phyloP scores from a whole-genome alignment of 805 yeast genomes.

The Peterozyma toletana region DNA sequence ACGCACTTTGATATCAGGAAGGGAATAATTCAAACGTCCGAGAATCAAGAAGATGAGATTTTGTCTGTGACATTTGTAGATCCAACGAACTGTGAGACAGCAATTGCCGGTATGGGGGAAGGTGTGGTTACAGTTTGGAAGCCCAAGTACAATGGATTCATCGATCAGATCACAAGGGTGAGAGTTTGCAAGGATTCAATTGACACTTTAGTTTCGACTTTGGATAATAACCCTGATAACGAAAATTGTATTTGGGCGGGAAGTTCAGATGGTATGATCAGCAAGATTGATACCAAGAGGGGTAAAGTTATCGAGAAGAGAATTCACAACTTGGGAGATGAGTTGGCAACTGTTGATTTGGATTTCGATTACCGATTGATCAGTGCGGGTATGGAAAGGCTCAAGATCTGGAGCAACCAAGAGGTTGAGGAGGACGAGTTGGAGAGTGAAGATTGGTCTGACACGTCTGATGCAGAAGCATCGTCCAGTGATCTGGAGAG shows the following conservation, averaged over 20 bases:
- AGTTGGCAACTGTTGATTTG: conserved; percentile 67
- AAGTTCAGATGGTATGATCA: conserved; percentile 66
- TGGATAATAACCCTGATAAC: conserved; percentile 43
- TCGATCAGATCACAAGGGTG: conserved; percentile 76
- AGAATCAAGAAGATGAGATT: conserved; percentile 93
- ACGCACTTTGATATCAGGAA: conserved; percentile 75
- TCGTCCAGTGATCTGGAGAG: conserved; percentile 3
- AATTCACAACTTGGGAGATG: conserved; percentile 64
- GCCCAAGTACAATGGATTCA: conserved; percentile 55
- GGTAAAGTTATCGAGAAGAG: conserved; percentile 63
- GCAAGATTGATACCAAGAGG: conserved; percentile 54
- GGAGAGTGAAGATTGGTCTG: not conserved
- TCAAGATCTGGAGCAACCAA: conserved; percentile 64
- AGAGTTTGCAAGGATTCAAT: conserved; percentile 62
- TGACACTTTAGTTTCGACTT: conserved; percentile 57
- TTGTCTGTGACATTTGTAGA: conserved; percentile 66
- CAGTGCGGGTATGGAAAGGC: conserved; percentile 75
- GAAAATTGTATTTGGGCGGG: conserved; percentile 66
- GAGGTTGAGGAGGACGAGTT: conserved; percentile 12
- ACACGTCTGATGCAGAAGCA: conserved; percentile 16
- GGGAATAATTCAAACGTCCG: conserved; percentile 59
- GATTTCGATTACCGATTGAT: conserved; percentile 76
- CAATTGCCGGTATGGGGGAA: conserved; percentile 84
- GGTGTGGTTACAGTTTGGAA: conserved; percentile 88
- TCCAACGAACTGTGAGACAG: conserved; percentile 51